Conservation (phyloP, 345 rosid genomes). For the Triadica sebifera region DNA sequence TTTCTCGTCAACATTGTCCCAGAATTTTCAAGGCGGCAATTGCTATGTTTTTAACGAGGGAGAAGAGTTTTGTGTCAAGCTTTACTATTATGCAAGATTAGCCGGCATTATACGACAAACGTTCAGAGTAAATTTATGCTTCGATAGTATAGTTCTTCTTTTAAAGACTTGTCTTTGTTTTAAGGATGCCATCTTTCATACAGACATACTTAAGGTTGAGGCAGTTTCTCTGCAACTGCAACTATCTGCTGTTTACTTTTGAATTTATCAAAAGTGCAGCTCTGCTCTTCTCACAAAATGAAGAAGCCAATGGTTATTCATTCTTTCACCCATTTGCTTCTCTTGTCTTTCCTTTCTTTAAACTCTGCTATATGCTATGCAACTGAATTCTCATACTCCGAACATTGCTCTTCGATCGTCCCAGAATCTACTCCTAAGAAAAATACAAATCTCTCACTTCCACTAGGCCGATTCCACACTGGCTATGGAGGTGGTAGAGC, state of each 20-base stretch:
- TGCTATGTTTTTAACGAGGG: neutral
- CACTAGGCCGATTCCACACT: slow-evolving; percentile 1
- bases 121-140: neutral
- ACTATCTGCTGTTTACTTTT: too few relatives aligned
- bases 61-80: too few relatives aligned
- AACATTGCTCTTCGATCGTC: slow-evolving; percentile 1
- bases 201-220: neutral
- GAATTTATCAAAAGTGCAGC: too few relatives aligned
- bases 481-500: slow-evolving; percentile 7
- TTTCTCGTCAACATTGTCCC: neutral
- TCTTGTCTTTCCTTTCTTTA: neutral
- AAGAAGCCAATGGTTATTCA: neutral
- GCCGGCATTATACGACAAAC: neutral
- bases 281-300: neutral
- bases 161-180: neutral
- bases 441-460: neutral
- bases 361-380: neutral
- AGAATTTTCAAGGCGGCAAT: neutral
- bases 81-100: neutral
- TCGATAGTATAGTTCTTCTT: neutral
- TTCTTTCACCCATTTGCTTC: slow-evolving; percentile 1
- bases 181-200: neutral
- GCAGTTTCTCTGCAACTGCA: neutral
- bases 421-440: neutral
- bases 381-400: neutral